Conservation (phyloP, 2,329 filamentous ascomycete species). For the Talaromyces sp. region DNA sequence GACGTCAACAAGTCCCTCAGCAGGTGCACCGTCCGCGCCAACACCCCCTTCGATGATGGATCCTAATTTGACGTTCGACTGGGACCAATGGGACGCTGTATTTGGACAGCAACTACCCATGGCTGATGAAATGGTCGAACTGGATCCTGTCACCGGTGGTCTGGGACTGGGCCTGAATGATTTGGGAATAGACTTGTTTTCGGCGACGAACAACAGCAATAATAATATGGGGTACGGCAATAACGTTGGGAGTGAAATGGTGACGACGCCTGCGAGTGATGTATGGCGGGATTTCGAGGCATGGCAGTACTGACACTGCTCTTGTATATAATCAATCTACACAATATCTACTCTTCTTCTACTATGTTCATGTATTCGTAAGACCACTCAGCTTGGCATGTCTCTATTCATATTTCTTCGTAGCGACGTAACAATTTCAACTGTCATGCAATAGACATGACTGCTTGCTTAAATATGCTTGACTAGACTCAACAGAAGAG, state of each 20-base stretch:
- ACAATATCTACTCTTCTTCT: not conserved
- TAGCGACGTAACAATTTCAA: slow-evolving; percentile 18
- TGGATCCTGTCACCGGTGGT: slow-evolving; percentile 37
- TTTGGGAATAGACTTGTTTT: slow-evolving; percentile 9
- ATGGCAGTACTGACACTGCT: slow-evolving; percentile 4
- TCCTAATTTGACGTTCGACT: slow-evolving; percentile 46
- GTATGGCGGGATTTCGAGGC: slow-evolving; percentile 13
- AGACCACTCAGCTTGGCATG: not conserved
- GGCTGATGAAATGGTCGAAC: slow-evolving; percentile 42
- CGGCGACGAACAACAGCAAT: not conserved
- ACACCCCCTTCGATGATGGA: slow-evolving; percentile 39
- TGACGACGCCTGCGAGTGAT: not conserved
- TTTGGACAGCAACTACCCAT: slow-evolving; percentile 46
- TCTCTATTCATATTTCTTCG: slow-evolving; percentile 25
- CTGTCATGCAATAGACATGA: slow-evolving; percentile 8
- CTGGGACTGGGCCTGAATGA: slow-evolving; percentile 20
- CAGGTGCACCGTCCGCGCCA: slow-evolving; percentile 22
- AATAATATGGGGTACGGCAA: not conserved
- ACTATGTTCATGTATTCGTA: not conserved
- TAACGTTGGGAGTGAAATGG: not conserved
- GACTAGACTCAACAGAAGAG: not conserved
- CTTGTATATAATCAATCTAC: not conserved
- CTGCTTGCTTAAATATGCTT: too few relatives aligned
- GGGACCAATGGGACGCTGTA: slow-evolving; percentile 49
- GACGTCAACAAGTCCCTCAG: slow-evolving; percentile 3